phyloP scores from a whole-genome alignment of 1,139 yeast genomes.

The Hansenula lynferdii region DNA sequence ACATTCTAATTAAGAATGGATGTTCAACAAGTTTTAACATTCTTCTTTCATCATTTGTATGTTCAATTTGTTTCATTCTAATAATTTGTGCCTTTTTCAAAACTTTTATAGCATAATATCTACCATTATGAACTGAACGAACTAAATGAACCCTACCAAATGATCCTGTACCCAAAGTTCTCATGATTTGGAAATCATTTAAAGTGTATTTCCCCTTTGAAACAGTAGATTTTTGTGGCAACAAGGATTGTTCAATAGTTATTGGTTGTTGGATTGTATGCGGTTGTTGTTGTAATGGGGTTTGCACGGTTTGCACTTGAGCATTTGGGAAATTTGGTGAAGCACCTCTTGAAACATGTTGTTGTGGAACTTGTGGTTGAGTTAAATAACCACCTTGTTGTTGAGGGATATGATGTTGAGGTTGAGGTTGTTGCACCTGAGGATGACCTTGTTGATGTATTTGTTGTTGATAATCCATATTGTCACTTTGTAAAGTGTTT shows the following conservation, averaged over 20 bases:
- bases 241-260: slow-evolving; percentile 17
- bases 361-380: neutral
- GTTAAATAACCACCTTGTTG: slow-evolving; percentile 1
- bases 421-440: slow-evolving; percentile 5
- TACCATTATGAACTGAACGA: slow-evolving; percentile 85
- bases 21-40: slow-evolving; percentile 93
- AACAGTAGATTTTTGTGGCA: slow-evolving; percentile 43
- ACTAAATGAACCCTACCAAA: slow-evolving; percentile 96
- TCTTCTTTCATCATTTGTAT: slow-evolving; percentile 93
- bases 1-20: slow-evolving; percentile 92
- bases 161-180: slow-evolving; percentile 96
- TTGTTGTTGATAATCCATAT: slow-evolving; percentile 8
- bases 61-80: slow-evolving; percentile 96
- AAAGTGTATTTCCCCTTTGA: slow-evolving; percentile 88
- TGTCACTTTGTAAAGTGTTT: neutral
- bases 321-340: neutral
- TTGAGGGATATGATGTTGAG: slow-evolving; percentile 3
- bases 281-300: neutral
- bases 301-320: neutral
- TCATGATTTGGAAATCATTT: slow-evolving; percentile 83
- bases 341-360: neutral
- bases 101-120: slow-evolving; percentile 93
- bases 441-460: slow-evolving; percentile 2
- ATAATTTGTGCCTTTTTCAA: slow-evolving; percentile 88
- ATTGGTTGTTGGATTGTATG: slow-evolving; percentile 1